Evolutionary conservation across 2,329 filamentous ascomycete genomes (phyloP), one percentile per base, ranked within the genome.

Genomic region (Venturia carpophila): DNA sequence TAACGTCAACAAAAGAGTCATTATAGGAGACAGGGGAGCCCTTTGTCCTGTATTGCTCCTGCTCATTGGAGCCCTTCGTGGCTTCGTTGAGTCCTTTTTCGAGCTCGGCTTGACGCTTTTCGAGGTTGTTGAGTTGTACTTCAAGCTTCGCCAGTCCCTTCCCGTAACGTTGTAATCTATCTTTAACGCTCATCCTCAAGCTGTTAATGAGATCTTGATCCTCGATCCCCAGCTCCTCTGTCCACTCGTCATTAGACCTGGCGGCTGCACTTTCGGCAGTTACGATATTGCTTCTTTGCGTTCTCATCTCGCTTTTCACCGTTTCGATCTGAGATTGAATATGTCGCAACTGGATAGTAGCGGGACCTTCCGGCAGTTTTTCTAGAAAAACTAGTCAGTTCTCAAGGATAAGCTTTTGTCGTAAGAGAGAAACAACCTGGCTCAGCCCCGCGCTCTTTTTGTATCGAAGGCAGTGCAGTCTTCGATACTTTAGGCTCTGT

Each of bases 1-100:
- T 91, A 64, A 84, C 83, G 43, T 83, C 77, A 41, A 87, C 83
- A 10, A 93, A 77, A 37, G 83, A 84, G 69, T 90, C 87, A 10
- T 69, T 65, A 66, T 69, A 68, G 39, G 62, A 7, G 41, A 30
- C 19, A 56, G 13, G 37, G 41, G 30, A 15, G 15, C 41, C 62
- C 15, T 21, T 41, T 61, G 62, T 42, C 21, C 55, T 19, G 52
- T 67, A 62, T n/a, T 52, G 21, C 47, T 27, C 47, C 39, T 24
- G 45, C 63, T 45, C 69, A 63, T 21, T 13, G 63, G 66, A 65
- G 67, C 67, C 64, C 37, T 0, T 69, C 15, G 72, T 71, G 4
- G 71, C 72, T 11, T 73, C 69, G n/a, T 73, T 73, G 1, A 73
- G 73, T 0, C 75, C 73, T 62, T 75, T 73, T 9, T 77, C 71